Evolutionary conservation across 1,284 basidiomycete genomes (phyloP).

Genomic region (Apiotrichum montevideense): DNA sequence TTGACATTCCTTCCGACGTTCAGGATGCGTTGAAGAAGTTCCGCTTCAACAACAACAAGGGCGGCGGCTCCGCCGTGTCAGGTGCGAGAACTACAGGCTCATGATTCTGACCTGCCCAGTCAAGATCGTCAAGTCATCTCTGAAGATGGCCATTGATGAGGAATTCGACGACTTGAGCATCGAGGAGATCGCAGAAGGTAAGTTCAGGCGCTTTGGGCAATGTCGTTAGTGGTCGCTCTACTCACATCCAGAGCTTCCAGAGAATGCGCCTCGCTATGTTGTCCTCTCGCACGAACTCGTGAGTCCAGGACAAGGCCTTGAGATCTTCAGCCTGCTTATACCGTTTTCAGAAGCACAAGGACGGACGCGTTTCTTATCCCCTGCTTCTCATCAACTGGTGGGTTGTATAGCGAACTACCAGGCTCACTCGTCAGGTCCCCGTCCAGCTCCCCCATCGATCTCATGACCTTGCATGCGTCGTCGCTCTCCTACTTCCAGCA

Average conservation of each 20-base stretch:
- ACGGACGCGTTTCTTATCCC: slow-evolving; percentile 79
- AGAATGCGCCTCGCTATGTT: slow-evolving; percentile 81
- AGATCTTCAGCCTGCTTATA: too few relatives aligned
- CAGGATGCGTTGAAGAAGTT: slow-evolving; percentile 74
- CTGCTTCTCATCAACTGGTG: slow-evolving; percentile 79
- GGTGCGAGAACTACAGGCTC: slow-evolving; percentile 28
- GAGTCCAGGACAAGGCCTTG: slow-evolving; percentile 2
- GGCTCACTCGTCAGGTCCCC: slow-evolving; percentile 50
- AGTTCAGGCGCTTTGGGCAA: slow-evolving; percentile 2
- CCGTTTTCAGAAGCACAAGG: slow-evolving; percentile 55
- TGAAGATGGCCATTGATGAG: slow-evolving; percentile 75
- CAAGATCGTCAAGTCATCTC: slow-evolving; percentile 75
- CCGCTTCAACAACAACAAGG: slow-evolving; percentile 63
- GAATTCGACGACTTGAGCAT: slow-evolving; percentile 66
- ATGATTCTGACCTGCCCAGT: slow-evolving; percentile 43
- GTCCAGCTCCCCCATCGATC: slow-evolving; percentile 61
- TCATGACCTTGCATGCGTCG: slow-evolving; percentile 77
- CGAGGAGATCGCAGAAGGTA: slow-evolving; percentile 79
- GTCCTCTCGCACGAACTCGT: slow-evolving; percentile 72
- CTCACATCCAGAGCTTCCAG: slow-evolving; percentile 66
- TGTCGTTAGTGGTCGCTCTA: background rate
- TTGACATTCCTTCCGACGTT: slow-evolving; percentile 72
- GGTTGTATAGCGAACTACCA: slow-evolving; percentile 1
- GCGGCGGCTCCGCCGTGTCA: slow-evolving; percentile 66
- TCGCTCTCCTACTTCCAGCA: slow-evolving; percentile 71